Base-by-base conservation (phyloP, 2,329 filamentous ascomycete genomes). In the Rutstroemia sp. region DNA sequence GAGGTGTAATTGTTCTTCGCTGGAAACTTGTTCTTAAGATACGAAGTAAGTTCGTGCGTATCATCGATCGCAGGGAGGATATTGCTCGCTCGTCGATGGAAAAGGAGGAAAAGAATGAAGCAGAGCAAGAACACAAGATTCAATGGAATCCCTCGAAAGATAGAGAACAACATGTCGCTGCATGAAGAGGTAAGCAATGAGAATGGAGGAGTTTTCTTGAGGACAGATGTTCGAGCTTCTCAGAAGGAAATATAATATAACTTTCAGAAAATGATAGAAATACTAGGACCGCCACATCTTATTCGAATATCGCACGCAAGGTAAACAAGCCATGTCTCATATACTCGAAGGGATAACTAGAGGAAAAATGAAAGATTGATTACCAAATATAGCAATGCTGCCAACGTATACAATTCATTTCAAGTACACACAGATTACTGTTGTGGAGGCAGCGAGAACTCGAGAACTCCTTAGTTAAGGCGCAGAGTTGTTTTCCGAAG, bases 101-200 rank as follows among this genome's bases (percentile, higher is more conserved):
- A 14, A 34, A 50, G 27, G 17, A 49, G 17, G 16, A 55, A 50
- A 17, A 48, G 30, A 16, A 54, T 39, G n/a, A 54, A 27, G 34
- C 12, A 34, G 34, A 16, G 9, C 12, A 55, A 27, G 48, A 34
- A 17, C 6, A 45, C n/a, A 2, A 44, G 8, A 16, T 25, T 50
- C 21, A 36, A 10, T 8, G 27, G 38, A 16, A 50, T 19, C 6
- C 46, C 9, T 36, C 17, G 17, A 27, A 14, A 34, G 5, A 34
- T 8, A 21, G 47, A 44, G 19, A 45, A n/a, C 7, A 44, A 49
- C 21, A 56, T 19, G 25, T 4, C 9, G 16, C 8, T 23, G 70
- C 14, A 21, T 47, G 17, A 44, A 21, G 21, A 44, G 40, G 9
- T 19, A 12, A 44, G 17, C 5, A 19, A 44, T 10, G 40, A 23